Evolutionary conservation across 305 asterid genomes (phyloP).

Genomic region (Euphrasia arctica): DNA sequence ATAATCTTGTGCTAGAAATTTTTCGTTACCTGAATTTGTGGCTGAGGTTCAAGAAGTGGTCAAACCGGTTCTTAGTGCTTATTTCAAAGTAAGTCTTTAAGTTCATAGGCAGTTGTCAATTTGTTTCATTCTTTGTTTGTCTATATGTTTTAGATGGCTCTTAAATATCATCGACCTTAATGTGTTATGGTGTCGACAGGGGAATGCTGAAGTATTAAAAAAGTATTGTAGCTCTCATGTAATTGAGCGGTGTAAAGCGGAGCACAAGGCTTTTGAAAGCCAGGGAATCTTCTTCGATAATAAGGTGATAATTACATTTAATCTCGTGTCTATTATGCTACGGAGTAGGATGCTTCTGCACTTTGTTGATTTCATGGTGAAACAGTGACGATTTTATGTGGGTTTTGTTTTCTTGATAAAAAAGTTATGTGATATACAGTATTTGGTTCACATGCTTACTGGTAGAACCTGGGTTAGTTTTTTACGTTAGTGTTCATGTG

Average conservation of each 20-base stretch:
- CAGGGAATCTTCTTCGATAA: conserved; percentile 74
- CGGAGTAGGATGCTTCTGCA: not conserved
- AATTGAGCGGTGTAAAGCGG: conserved; percentile 91
- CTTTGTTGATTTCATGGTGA: conserved; percentile 6
- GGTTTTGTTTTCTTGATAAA: not conserved
- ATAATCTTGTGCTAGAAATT: conserved; percentile 50
- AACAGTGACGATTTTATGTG: not conserved
- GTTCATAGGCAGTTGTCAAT: conserved; percentile 5
- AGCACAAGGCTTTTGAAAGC: conserved; percentile 64
- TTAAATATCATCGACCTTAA: not conserved
- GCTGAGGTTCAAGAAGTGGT: conserved; percentile 93
- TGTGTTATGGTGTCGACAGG: conserved; percentile 43
- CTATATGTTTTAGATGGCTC: conserved; percentile 5
- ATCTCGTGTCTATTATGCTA: too few species aligned
- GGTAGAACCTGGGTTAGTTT: too few species aligned
- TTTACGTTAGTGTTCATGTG: not conserved
- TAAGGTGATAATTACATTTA: conserved; percentile 49
- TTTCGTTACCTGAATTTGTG: conserved; percentile 93
- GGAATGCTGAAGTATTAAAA: conserved; percentile 53
- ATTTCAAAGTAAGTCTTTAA: conserved; percentile 64
- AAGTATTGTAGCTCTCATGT: conserved; percentile 78
- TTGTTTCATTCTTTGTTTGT: conserved; percentile 1
- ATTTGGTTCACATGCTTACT: not conserved
- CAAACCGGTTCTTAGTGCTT: conserved; percentile 85
- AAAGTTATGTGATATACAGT: not conserved